These are phyloP conservation scores for Chaetomium sp. DNA, from an alignment of 2,329 filamentous ascomycete genomes.

Conservation along the genomic window DNA sequence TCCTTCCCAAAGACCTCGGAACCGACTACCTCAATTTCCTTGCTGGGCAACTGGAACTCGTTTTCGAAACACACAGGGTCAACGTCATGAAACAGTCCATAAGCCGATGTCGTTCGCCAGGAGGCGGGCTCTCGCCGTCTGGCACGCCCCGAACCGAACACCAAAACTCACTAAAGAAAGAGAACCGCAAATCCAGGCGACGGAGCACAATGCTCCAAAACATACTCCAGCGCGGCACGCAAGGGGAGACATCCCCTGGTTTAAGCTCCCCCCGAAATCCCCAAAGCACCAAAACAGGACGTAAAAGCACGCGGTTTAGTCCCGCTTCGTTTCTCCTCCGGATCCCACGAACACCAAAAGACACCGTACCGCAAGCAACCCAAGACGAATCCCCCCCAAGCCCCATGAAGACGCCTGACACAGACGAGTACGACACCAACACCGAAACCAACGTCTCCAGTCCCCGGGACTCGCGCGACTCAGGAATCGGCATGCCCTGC, in stretches of 20 bases:
- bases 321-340: no score
- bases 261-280: no score
- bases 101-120: not conserved
- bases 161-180: not conserved
- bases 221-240: constrained; percentile 1
- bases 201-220: constrained; percentile 15
- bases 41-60: constrained; percentile 20
- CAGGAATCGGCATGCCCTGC: constrained; percentile 19
- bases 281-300: no score
- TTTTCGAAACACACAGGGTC: constrained; percentile 21
- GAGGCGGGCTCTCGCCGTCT: not conserved
- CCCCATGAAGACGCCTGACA: not conserved
- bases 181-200: constrained; percentile 14
- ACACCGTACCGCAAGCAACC: not conserved
- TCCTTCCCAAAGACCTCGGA: constrained; percentile 17
- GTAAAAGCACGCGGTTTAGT: no score
- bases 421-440: not conserved
- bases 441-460: not conserved
- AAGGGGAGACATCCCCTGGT: not conserved
- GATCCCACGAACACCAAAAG: no score
- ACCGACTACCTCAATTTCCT: constrained; percentile 20
- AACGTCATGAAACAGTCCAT: constrained; percentile 18
- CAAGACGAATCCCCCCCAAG: not conserved
- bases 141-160: not conserved
- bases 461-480: constrained; percentile 17